phyloP scores from a whole-genome alignment of 163 green algal genomes.

The Coccomyxa subellipsoidea region DNA sequence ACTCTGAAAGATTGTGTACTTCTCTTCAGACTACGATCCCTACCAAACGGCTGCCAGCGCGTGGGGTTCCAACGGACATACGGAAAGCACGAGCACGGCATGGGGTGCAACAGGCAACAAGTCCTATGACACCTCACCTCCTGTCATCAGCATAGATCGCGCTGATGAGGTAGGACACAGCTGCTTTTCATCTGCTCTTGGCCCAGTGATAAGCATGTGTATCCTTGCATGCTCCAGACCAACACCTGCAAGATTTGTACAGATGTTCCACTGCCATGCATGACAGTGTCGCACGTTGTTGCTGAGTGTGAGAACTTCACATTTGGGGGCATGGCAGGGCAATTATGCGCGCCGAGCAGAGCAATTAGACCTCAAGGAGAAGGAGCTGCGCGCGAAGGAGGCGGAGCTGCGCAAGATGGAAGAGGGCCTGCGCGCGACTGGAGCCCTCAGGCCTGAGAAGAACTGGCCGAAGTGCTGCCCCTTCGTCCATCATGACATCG shows the following conservation, averaged over 20 bases:
- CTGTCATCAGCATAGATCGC: neutral
- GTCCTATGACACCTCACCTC: neutral
- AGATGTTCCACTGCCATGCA: too few species aligned
- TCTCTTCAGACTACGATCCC: neutral
- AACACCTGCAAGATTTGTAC: neutral
- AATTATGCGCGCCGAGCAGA: neutral
- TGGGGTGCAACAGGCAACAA: neutral
- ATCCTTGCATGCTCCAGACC: too few species aligned
- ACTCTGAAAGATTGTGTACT: neutral
- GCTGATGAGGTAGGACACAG: neutral
- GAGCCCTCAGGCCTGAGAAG: constrained; percentile 39
- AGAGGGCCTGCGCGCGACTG: constrained; percentile 34
- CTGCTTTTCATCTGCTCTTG: neutral
- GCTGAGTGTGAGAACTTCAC: too few species aligned
- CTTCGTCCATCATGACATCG: constrained; percentile 58
- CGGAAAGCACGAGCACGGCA: neutral
- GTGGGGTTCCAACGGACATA: neutral
- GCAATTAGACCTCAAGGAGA: constrained; percentile 41
- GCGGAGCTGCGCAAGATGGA: constrained; percentile 41
- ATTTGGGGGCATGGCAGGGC: constrained; percentile 1
- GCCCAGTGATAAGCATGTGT: too few species aligned
- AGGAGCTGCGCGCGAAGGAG: constrained; percentile 45
- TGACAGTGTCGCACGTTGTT: too few species aligned
- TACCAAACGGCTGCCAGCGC: neutral
- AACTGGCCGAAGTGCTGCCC: constrained; percentile 61